phyloP scores from a whole-genome alignment of 1,284 basidiomycete species.

The Fomitopsis palustris region DNA sequence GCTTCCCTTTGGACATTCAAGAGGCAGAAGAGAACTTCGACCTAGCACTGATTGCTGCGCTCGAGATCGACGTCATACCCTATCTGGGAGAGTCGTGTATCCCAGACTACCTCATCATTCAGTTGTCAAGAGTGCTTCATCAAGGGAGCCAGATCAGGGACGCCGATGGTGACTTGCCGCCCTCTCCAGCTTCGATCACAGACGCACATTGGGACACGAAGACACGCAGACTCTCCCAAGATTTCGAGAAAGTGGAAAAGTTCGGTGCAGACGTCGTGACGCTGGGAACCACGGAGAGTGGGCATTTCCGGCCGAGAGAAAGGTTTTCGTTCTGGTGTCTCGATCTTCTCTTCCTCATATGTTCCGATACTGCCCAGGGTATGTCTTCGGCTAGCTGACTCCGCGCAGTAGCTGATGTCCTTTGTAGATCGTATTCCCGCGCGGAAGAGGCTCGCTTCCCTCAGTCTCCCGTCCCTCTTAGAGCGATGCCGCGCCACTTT shows the following conservation, averaged over 20 bases:
- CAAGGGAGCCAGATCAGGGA: constrained; percentile 75
- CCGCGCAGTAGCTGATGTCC: not conserved
- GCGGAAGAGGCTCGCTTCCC: constrained; percentile 63
- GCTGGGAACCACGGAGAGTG: constrained; percentile 60
- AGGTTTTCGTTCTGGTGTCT: constrained; percentile 94
- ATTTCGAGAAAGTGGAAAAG: constrained; percentile 37
- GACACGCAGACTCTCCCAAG: constrained; percentile 19
- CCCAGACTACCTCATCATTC: constrained; percentile 69
- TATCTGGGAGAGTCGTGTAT: constrained; percentile 67
- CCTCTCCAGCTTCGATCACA: constrained; percentile 18
- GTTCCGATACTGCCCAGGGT: constrained; percentile 64
- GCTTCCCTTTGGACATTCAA: constrained; percentile 59
- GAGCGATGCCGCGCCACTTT: constrained; percentile 70
- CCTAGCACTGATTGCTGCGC: constrained; percentile 70
- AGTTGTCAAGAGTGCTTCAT: constrained; percentile 71
- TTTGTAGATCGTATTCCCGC: constrained; percentile 52
- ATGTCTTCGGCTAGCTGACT: constrained; percentile 9
- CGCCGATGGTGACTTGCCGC: constrained; percentile 22
- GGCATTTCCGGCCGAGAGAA: constrained; percentile 66
- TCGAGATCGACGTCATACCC: constrained; percentile 80
- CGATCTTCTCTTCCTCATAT: constrained; percentile 82
- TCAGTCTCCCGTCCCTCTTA: constrained; percentile 69
- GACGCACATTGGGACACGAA: not conserved
- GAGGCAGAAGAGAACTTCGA: constrained; percentile 88
- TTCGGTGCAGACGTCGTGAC: constrained; percentile 33